These are phyloP conservation scores for Claviceps sorghi DNA, from an alignment of 2,329 filamentous ascomycete genomes.

Conservation along the genomic window DNA sequence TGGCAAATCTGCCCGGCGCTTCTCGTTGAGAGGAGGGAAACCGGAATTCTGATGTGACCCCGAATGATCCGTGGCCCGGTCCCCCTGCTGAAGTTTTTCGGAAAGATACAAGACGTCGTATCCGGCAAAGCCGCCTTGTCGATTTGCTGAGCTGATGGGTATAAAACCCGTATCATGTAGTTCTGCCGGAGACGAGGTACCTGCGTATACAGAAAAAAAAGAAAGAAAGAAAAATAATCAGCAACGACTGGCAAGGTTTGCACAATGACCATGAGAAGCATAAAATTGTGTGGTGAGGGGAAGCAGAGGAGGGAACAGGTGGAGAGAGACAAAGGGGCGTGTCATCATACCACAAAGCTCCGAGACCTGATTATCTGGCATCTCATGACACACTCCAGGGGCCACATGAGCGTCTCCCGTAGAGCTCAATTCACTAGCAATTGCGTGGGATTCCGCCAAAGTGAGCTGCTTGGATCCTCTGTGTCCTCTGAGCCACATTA, in stretches of 20 bases:
- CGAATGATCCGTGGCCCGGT: not conserved
- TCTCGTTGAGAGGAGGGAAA: not conserved
- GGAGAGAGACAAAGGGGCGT: not conserved
- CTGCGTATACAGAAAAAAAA: conserved; percentile 11
- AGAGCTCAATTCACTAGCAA: not conserved
- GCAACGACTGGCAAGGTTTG: not conserved
- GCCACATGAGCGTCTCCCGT: not conserved
- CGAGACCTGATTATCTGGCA: conserved; percentile 27
- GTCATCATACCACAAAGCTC: conserved; percentile 30
- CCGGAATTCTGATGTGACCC: not conserved
- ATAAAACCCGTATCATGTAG: conserved; percentile 24
- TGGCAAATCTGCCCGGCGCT: not conserved
- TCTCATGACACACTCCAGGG: conserved; percentile 18
- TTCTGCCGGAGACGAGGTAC: conserved; percentile 30
- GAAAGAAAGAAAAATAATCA: not conserved
- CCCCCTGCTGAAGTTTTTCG: not conserved
- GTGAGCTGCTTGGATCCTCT: conserved; percentile 22
- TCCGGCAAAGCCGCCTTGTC: not conserved
- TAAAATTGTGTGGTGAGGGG: not conserved
- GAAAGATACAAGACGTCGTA: not conserved
- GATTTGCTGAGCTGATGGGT: not conserved
- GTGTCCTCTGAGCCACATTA: conserved; percentile 37
- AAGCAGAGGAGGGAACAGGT: not conserved
- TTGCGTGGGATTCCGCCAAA: not conserved
- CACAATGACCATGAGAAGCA: not conserved